Evolutionary conservation across 1,139 yeast genomes (phyloP), one percentile per base, ranked within the genome.

Genomic region (Spencermartinsiella ligniputridi): DNA sequence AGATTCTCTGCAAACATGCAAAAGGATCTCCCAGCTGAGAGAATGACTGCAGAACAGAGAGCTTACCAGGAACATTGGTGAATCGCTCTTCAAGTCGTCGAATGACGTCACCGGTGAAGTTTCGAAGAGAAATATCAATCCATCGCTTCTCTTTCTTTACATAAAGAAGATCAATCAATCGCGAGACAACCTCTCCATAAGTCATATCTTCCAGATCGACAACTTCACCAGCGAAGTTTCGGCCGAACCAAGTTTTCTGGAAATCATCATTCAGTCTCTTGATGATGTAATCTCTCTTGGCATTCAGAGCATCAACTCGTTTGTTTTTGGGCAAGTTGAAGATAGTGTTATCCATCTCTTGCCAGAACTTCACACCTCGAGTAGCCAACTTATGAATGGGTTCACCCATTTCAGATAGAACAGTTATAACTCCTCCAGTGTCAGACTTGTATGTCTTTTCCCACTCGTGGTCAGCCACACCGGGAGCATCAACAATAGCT

Each of bases 341-440:
- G 57, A 92, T 80, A 41, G 96, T 87, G 57, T 88, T 94, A 68
- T 92, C 99, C 71, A 92, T 75, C 70, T 92, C 97, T 40, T 63
- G 64, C 99, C 99, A 92, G 65, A 92, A 80, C 69, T 87, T 67
- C 52, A 92, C 97, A 75, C 97, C 97, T 68, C 98, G 85, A 47
- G 99, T 92, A 34, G 98, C 98, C 60, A 92, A 79, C 74, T 92
- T 92, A 72, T 92, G 99, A 63, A 92, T 92, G 62, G 98, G 98
- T 73, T 92, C 98, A 66, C 99, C 98, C 97, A 92, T 92, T 75
- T 92, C 99, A 25, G 97, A 90, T 65, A 86, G 79, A 51, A 92
- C 98, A 47, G 98, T 90, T 57, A 92, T 75, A 54, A 94, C 80
- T 69, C 98, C 98, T 71, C 98, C 98, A 51, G 97, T 83, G 60